These are phyloP conservation scores for Brassica nigra DNA, from an alignment of 345 rosid species.

Conservation along the genomic window DNA sequence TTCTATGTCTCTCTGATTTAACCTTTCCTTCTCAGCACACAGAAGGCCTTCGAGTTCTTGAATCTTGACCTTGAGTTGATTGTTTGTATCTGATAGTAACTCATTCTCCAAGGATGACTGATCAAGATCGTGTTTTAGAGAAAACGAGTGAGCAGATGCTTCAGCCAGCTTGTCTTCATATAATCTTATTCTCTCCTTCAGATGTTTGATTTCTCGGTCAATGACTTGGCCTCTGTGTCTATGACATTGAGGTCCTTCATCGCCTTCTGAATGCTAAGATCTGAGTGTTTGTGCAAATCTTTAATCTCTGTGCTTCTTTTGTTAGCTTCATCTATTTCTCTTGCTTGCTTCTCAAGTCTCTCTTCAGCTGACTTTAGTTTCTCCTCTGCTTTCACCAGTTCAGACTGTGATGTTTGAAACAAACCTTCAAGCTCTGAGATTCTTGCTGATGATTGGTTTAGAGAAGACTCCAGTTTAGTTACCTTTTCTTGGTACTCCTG, in stretches of 20 bases:
- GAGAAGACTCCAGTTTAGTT: conserved; percentile 54
- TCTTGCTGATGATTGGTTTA: conserved; percentile 48
- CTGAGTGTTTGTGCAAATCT: conserved; percentile 60
- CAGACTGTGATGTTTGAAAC: conserved; percentile 52
- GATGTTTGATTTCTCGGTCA: conserved; percentile 58
- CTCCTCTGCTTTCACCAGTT: conserved; percentile 58
- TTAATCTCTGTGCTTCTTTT: conserved; percentile 62
- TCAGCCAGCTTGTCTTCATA: conserved; percentile 64
- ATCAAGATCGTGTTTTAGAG: conserved; percentile 71
- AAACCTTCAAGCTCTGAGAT: conserved; percentile 57
- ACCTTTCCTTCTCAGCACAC: conserved; percentile 41
- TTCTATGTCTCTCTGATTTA: conserved; percentile 55
- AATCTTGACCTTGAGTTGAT: conserved; percentile 66
- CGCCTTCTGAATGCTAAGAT: conserved; percentile 57
- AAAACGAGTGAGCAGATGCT: conserved; percentile 50
- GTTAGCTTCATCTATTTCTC: conserved; percentile 53
- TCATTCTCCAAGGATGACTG: conserved; percentile 60
- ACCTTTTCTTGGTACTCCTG: conserved; percentile 55
- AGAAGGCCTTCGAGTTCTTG: conserved; percentile 71
- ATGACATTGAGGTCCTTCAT: conserved; percentile 47
- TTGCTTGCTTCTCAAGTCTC: conserved; percentile 58
- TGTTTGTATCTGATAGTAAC: conserved; percentile 62
- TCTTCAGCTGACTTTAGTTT: conserved; percentile 68
- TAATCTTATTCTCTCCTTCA: conserved; percentile 56
- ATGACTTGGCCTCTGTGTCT: conserved; percentile 66